Conservation (phyloP, 1,284 basidiomycete species). For the Cutaneotrichosporon spelunceum region DNA sequence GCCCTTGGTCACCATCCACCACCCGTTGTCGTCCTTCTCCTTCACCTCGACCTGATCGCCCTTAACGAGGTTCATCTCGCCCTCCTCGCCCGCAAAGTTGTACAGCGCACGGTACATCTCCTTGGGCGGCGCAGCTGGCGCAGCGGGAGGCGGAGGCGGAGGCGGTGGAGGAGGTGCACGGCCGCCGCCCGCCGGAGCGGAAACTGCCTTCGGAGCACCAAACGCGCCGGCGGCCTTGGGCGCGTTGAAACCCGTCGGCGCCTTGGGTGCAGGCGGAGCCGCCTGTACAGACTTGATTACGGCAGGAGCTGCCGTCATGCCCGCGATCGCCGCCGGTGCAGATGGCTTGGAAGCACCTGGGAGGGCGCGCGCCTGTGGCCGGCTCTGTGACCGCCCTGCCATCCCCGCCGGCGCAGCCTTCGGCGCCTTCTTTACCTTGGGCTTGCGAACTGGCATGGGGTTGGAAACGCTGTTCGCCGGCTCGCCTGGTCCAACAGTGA, state of each 20-base stretch:
- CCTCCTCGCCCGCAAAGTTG: slow-evolving; percentile 82
- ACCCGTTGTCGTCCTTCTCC: slow-evolving; percentile 89
- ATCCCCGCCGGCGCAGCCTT: slow-evolving; percentile 43
- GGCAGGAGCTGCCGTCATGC: slow-evolving; percentile 20
- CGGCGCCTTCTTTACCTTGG: slow-evolving; percentile 51
- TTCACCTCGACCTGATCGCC: slow-evolving; percentile 89
- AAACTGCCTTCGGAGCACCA: slow-evolving; percentile 22
- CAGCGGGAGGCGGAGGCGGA: slow-evolving; percentile 58
- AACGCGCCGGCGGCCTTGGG: slow-evolving; percentile 7
- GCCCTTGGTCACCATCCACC: slow-evolving; percentile 93
- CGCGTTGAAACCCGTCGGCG: background rate
- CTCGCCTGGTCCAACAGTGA: slow-evolving; percentile 85
- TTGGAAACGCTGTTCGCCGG: slow-evolving; percentile 73
- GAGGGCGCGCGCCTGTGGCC: slow-evolving; percentile 46
- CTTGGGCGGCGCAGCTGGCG: slow-evolving; percentile 62
- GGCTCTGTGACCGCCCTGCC: slow-evolving; percentile 33
- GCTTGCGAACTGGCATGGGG: slow-evolving; percentile 81
- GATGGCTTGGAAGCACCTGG: slow-evolving; percentile 51
- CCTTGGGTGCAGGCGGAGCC: slow-evolving; percentile 2
- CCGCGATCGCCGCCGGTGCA: slow-evolving; percentile 40
- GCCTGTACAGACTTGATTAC: slow-evolving; percentile 1
- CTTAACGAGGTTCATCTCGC: slow-evolving; percentile 85
- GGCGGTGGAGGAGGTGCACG: slow-evolving; percentile 56
- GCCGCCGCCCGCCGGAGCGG: slow-evolving; percentile 29
- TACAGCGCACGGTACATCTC: slow-evolving; percentile 82